Evolutionary conservation across 306 rosid species (phyloP), one percentile per base, ranked within the genome.

Genomic region (Echinosophora koreensis): DNA sequence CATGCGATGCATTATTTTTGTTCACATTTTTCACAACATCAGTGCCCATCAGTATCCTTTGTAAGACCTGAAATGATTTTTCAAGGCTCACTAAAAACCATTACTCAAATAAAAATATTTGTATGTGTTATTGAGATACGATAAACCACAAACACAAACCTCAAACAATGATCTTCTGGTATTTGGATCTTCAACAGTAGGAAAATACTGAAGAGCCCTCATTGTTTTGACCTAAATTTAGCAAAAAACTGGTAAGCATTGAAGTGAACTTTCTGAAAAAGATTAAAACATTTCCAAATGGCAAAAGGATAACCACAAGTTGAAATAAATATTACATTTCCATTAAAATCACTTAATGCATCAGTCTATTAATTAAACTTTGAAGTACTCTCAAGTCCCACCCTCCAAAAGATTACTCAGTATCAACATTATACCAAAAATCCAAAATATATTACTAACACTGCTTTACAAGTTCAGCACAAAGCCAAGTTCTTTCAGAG

Each of bases 11-110:
- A 59, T 91, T 91, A 81, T 91, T 91, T 83, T 91, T 91, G 81
- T 91, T 91, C 54, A 89, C 96, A 83, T 89, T 91, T 82, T 91
- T 91, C 63, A 87, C 92, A 82, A 91, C 96, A 84, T 91, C 96
- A 2, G 93, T 89, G 55, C 96, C 93, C 96, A 91, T 91, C 80
- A 89, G 76, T 80, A 91, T 87, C 82, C 93, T 82, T 84, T 91
- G 96, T 66, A 91, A 84, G 80, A 91, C 93, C 93, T 89, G 96
- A 80, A 81, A 81, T 52, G 34, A 65, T 46, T n/a, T 44, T 62
- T 65, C 79, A 73, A 68, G 69, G 73, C 52, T 84, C 61, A 73
- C 76, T 16, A 62, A 38, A 77, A 68, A 42, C 39, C 44, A 18
- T 12, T 10, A 76, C 27, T 9, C 51, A 37, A 51, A 51, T 9